Conservation (phyloP, 148 eudicot genomes). For the Heliosperma pusillum region DNA sequence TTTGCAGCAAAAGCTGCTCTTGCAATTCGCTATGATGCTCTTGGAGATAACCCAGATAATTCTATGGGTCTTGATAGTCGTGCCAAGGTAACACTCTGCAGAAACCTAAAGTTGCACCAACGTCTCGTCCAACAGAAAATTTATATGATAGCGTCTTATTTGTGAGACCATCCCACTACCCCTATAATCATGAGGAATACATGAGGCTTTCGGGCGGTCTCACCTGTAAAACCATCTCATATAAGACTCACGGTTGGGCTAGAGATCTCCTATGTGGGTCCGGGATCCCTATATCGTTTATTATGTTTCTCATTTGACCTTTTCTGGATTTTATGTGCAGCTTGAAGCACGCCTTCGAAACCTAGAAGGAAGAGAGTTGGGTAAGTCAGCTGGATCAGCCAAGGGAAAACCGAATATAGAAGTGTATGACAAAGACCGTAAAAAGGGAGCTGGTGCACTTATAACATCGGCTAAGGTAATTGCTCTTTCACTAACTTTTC, state of each 20-base stretch:
- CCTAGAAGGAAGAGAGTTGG: conserved; percentile 83
- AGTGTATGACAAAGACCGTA: conserved; percentile 79
- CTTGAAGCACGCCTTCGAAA: conserved; percentile 85
- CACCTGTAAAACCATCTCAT: too few relatives aligned
- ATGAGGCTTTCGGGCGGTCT: too few relatives aligned
- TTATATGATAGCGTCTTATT: too few relatives aligned
- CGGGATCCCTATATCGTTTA: neutral
- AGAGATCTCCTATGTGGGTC: neutral
- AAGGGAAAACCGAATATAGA: conserved; percentile 97
- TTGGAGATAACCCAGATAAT: conserved; percentile 77
- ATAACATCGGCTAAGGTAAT: conserved; percentile 92
- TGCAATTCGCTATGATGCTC: conserved; percentile 90
- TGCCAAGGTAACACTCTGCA: conserved; percentile 48
- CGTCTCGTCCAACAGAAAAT: neutral
- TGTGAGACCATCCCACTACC: too few relatives aligned
- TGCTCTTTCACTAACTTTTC: neutral
- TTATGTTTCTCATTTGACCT: conserved; percentile 10
- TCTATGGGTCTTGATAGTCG: conserved; percentile 87
- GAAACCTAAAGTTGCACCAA: neutral
- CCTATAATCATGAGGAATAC: too few relatives aligned
- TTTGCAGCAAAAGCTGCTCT: conserved; percentile 88
- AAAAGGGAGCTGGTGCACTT: conserved; percentile 76
- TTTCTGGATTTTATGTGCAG: conserved; percentile 26
- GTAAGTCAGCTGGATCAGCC: conserved; percentile 85
- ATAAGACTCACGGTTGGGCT: too few relatives aligned